Evolutionary conservation across 1,284 basidiomycete species (phyloP), one percentile per base, ranked within the genome.

Genomic region (Cutaneotrichosporon cyanovorans): DNA sequence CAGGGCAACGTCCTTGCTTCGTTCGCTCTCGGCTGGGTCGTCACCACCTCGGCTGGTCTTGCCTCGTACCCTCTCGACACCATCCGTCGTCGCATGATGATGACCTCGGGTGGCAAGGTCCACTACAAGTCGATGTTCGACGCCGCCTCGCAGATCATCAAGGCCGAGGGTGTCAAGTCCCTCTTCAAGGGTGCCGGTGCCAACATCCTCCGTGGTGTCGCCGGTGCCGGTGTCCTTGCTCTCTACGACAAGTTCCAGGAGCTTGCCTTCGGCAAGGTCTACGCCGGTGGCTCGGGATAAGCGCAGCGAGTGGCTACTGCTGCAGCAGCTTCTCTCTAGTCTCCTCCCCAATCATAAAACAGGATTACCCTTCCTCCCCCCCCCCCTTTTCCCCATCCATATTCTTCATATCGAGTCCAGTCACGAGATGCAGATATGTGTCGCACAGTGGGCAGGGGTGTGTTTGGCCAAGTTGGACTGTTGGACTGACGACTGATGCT

Each of bases 71-170:
- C 89, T 72, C 82, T 93, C 46, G 90, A 93, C 74, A 91, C 89
- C 58, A 90, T 90, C 66, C 85, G 87, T 84, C 86, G 87, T 83
- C 86, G 87, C 59, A 89, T 89, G 87, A 89, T 90, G 87, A 89
- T 89, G 87, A 90, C 87, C 33, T 89, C 87, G 22, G 82, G 80
- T 54, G 75, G 75, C 66, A 73, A 74, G 66, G 77, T 74, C 58
- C 73, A 74, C 72, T 69, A 69, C 68, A 68, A 68, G 66, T 63
- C 70, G 58, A 82, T 80, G 75, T 63, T 82, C 52, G 80, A 85
- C 61, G 80, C 80, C 23, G 80, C 75, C 52, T 72, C 71, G 53
- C 77, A 82, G 69, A 81, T 84, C 64, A 71, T 83, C 54, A 72
- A 65, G 55, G 77, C 78, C 34, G 79, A 78, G 54, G 79, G 78